These are phyloP conservation scores for Raphanus hybrid DNA, from an alignment of 441 rosid species.

Conservation along the genomic window DNA sequence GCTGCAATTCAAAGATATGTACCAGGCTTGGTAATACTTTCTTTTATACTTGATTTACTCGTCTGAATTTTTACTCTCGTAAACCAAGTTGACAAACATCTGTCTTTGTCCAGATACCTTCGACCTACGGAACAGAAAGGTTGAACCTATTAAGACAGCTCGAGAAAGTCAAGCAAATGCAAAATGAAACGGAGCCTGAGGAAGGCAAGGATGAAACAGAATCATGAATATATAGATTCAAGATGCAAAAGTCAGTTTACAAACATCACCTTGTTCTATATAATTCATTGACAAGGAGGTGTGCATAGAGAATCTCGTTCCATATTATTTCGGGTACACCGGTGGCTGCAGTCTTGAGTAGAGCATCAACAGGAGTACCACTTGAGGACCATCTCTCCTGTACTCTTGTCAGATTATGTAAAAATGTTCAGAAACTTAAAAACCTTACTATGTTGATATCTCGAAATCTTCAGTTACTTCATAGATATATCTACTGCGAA, in stretches of 20 bases:
- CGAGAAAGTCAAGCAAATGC: constrained; percentile 82
- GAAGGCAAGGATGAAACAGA: constrained; percentile 56
- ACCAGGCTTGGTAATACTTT: constrained; percentile 72
- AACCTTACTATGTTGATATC: constrained; percentile 51
- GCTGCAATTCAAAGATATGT: constrained; percentile 97
- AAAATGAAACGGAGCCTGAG: constrained; percentile 61
- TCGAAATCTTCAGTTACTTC: constrained; percentile 50
- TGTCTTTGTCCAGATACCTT: constrained; percentile 74
- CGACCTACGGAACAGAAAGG: constrained; percentile 95
- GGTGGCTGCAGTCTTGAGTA: constrained; percentile 88
- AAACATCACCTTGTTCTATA: constrained; percentile 62
- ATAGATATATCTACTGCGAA: constrained; percentile 57
- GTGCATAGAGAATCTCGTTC: constrained; percentile 75
- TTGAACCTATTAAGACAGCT: constrained; percentile 92
- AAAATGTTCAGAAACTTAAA: constrained; percentile 64
- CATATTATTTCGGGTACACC: constrained; percentile 80
- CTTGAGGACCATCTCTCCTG: constrained; percentile 76
- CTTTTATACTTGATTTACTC: constrained; percentile 27
- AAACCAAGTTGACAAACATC: constrained; percentile 7
- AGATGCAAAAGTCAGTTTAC: neutral
- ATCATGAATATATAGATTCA: constrained; percentile 37
- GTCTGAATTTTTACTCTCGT: constrained; percentile 6
- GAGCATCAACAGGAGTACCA: constrained; percentile 59
- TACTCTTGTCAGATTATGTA: constrained; percentile 63
- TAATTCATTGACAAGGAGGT: constrained; percentile 55